These are phyloP conservation scores for Mantamonas sphyraenae DNA, from an alignment of 78 protist genomes.

Conservation along the genomic window DNA sequence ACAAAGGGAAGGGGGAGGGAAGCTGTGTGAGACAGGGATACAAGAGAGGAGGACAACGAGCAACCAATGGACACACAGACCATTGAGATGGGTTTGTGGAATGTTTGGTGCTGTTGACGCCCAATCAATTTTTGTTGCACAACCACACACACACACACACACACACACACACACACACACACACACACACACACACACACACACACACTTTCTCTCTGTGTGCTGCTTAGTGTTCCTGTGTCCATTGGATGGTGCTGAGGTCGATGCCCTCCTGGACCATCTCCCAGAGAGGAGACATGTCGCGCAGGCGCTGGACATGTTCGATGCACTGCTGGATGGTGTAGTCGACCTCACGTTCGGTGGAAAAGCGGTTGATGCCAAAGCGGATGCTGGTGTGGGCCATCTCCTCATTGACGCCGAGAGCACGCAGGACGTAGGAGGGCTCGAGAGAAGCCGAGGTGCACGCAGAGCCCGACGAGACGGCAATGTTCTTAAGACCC, in stretches of 20 bases:
- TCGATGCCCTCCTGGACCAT: conserved; percentile 93
- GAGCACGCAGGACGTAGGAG: conserved; percentile 90
- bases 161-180: too few relatives aligned
- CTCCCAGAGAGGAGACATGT: conserved; percentile 94
- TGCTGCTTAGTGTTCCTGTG: too few relatives aligned
- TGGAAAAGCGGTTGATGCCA: conserved; percentile 83
- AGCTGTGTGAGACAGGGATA: too few relatives aligned
- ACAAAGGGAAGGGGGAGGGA: too few relatives aligned
- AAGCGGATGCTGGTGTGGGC: conserved; percentile 95
- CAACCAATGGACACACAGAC: too few relatives aligned
- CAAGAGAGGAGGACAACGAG: too few relatives aligned
- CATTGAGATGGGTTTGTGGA: too few relatives aligned
- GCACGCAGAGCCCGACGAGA: conserved; percentile 91
- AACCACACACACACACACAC: too few relatives aligned
- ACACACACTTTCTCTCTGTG: too few relatives aligned
- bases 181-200: too few relatives aligned
- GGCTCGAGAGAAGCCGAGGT: conserved; percentile 95
- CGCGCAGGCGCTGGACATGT: conserved; percentile 82
- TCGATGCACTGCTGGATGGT: conserved; percentile 21
- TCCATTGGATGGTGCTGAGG: conserved; percentile 70
- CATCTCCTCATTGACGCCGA: conserved; percentile 83
- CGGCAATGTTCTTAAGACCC: conserved; percentile 86
- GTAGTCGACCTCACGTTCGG: conserved; percentile 77
- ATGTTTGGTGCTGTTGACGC: too few relatives aligned
- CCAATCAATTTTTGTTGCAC: too few relatives aligned